phyloP scores from a whole-genome alignment of 768 basidiomycete genomes.

The Rhodosporidiobolus odoratus region DNA sequence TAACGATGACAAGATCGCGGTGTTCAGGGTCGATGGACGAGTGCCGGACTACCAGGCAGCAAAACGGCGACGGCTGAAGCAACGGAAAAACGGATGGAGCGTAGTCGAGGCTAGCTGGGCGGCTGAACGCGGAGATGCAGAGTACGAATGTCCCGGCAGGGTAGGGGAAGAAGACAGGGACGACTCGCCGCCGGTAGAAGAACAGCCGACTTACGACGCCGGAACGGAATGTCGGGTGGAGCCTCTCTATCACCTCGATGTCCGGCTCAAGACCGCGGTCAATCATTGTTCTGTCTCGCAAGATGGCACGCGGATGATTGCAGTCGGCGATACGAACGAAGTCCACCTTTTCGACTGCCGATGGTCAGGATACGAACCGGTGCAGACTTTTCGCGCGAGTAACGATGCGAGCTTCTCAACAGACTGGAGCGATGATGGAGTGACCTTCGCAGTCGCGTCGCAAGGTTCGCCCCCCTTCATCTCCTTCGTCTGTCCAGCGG shows the following conservation, averaged over 20 bases:
- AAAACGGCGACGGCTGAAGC: background rate
- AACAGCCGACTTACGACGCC: conserved; percentile 46
- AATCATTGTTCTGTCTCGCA: conserved; percentile 87
- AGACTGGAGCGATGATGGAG: conserved; percentile 67
- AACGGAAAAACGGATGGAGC: background rate
- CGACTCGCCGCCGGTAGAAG: conserved; percentile 43
- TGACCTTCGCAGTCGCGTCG: conserved; percentile 74
- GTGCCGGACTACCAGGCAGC: conserved; percentile 13
- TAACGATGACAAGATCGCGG: conserved; percentile 74
- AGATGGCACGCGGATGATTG: conserved; percentile 76
- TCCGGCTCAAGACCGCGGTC: conserved; percentile 57
- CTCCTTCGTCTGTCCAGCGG: background rate
- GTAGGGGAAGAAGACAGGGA: conserved; percentile 5
- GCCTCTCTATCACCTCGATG: conserved; percentile 41
- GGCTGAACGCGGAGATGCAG: background rate
- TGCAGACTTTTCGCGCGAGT: conserved; percentile 12
- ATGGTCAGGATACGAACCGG: conserved; percentile 52
- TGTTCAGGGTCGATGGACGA: conserved; percentile 52
- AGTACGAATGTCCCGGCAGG: conserved; percentile 39
- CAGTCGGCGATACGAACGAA: conserved; percentile 83
- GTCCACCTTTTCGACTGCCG: conserved; percentile 65
- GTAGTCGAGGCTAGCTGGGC: conserved; percentile 14
- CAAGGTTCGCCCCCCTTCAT: conserved; percentile 48
- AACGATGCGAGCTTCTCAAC: conserved; percentile 68
- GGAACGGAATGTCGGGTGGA: conserved; percentile 54